Conservation (phyloP, 1,139 yeast species). For the Sugiyamaella neomexicana region DNA sequence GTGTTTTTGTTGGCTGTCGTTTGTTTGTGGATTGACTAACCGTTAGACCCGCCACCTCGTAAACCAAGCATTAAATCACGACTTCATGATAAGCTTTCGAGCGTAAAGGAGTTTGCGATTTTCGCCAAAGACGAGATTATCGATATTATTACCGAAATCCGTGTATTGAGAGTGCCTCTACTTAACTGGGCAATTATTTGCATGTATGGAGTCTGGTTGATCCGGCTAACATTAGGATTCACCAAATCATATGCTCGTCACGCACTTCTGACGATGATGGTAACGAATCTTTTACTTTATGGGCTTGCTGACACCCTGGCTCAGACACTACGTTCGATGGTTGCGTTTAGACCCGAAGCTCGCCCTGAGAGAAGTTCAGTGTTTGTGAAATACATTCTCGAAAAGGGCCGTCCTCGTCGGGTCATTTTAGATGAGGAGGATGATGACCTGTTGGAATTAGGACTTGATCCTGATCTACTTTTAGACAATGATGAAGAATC, state of each 20-base stretch:
- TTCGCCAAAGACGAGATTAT: slow-evolving; percentile 21
- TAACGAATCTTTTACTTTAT: slow-evolving; percentile 77
- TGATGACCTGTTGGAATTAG: slow-evolving; percentile 40
- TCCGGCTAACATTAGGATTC: slow-evolving; percentile 40
- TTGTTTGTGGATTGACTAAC: slow-evolving; percentile 5
- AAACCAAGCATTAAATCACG: slow-evolving; percentile 1
- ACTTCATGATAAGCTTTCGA: slow-evolving; percentile 1
- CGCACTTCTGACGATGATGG: slow-evolving; percentile 72
- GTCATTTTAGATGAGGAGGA: slow-evolving; percentile 39
- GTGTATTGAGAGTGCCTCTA: slow-evolving; percentile 38
- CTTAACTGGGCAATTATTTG: slow-evolving; percentile 40
- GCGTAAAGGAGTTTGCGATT: slow-evolving; percentile 3
- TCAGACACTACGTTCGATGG: slow-evolving; percentile 55
- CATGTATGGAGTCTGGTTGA: slow-evolving; percentile 35
- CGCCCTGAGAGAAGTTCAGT: slow-evolving; percentile 27
- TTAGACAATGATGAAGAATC: slow-evolving; percentile 38
- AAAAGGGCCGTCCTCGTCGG: slow-evolving; percentile 41
- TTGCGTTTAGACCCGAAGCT: slow-evolving; percentile 33
- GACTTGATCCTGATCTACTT: slow-evolving; percentile 32
- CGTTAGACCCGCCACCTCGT: slow-evolving; percentile 7
- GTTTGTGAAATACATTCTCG: slow-evolving; percentile 38
- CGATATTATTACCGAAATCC: slow-evolving; percentile 33
- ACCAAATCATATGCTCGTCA: slow-evolving; percentile 59
- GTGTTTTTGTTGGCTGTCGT: not conserved
- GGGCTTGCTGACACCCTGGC: slow-evolving; percentile 92